Conservation (phyloP, 2,329 filamentous ascomycete genomes). For the Hymenoscyphus fructigenus region DNA sequence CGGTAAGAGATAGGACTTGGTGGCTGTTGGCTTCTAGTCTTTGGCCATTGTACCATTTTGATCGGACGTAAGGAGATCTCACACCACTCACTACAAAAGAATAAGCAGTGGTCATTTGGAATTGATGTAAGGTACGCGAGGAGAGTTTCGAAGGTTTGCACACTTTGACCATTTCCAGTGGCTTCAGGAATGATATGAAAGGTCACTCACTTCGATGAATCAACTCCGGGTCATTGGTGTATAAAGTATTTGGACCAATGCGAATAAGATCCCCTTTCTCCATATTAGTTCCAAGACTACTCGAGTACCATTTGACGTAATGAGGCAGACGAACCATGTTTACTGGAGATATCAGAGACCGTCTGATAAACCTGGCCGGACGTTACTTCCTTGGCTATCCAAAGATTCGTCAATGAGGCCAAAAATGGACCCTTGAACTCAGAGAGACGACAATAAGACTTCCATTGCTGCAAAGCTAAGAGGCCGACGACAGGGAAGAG, state of each 20-base stretch:
- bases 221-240: constrained; percentile 27
- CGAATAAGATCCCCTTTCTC: constrained; percentile 20
- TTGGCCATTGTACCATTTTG: constrained; percentile 42
- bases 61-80: constrained; percentile 27
- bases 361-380: constrained; percentile 21
- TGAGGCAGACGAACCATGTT: constrained; percentile 22
- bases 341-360: constrained; percentile 17
- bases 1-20: constrained; percentile 51
- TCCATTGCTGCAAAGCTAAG: constrained; percentile 10
- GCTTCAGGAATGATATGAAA: no score
- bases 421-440: constrained; percentile 23
- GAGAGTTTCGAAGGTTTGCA: neutral
- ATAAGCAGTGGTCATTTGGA: neutral
- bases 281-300: neutral
- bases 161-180: neutral
- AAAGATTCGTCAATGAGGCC: constrained; percentile 23
- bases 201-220: constrained; percentile 16
- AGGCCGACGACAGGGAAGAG: neutral
- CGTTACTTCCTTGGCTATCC: constrained; percentile 19
- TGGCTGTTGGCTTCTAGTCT: constrained; percentile 54
- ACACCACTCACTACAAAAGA: constrained; percentile 20
- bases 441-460: constrained; percentile 1
- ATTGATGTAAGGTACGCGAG: constrained; percentile 1
- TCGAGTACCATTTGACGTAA: no score
- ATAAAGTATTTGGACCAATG: constrained; percentile 31